Percentiles rank a stretch among this genome's conserved stretches.
phyloP scores from a whole-genome alignment of 768 basidiomycete genomes.

The Pleurotus djamor region DNA sequence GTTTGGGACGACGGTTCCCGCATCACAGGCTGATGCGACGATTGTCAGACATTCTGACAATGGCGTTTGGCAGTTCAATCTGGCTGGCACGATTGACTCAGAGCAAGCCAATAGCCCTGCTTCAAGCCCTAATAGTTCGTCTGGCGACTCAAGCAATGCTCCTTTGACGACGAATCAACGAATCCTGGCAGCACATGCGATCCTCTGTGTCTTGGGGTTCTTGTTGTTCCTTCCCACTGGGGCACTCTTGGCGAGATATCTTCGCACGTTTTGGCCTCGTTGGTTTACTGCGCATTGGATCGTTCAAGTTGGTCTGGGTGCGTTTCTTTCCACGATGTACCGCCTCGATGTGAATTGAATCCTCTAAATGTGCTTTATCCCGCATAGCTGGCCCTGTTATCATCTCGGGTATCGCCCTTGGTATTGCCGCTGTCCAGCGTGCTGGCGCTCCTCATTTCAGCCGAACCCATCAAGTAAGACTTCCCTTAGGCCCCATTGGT shows the following conservation, averaged over 20 bases:
- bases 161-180: conserved; percentile 47
- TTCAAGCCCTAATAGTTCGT: conserved; percentile 11
- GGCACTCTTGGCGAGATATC: conserved; percentile 50
- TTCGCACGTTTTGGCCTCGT: conserved; percentile 40
- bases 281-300: conserved; percentile 59
- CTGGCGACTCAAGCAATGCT: conserved; percentile 19
- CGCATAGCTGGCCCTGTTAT: conserved; percentile 40
- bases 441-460: conserved; percentile 33
- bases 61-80: conserved; percentile 41
- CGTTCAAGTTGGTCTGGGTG: conserved; percentile 46
- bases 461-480: conserved; percentile 46
- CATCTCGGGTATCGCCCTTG: conserved; percentile 41
- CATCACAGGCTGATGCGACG: conserved; percentile 38
- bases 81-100: conserved; percentile 30
- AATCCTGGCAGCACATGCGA: conserved; percentile 52
- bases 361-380: no score
- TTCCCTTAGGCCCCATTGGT: neutral
- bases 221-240: conserved; percentile 52
- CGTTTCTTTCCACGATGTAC: conserved; percentile 3
- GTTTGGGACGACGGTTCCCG: conserved; percentile 48
- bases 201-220: conserved; percentile 49
- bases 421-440: conserved; percentile 33
- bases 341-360: no score
- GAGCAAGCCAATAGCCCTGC: conserved; percentile 7
- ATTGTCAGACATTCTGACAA: conserved; percentile 46